Percentiles rank a stretch among this genome's conserved stretches.
Conservation (phyloP, 2,329 filamentous ascomycete genomes). For the Neonectria ditissima region DNA sequence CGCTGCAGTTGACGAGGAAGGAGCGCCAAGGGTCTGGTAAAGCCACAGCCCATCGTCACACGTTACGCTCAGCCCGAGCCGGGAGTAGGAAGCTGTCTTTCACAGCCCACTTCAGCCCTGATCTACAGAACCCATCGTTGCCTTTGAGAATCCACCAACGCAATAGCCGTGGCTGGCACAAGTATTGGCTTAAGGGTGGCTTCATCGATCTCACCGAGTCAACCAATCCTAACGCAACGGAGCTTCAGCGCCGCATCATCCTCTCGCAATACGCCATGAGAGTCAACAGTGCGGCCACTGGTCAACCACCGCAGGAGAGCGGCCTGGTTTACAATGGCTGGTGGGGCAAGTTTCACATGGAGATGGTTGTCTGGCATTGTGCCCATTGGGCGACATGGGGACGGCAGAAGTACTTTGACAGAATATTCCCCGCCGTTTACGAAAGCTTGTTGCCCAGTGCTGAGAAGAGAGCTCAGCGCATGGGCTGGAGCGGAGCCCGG, state of each 20-base stretch:
- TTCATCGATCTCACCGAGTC: slow-evolving; percentile 56
- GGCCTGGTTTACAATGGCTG: slow-evolving; percentile 60
- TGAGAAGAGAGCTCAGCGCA: slow-evolving; percentile 49
- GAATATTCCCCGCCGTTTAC: slow-evolving; percentile 58
- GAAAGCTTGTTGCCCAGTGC: slow-evolving; percentile 57
- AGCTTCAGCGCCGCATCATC: slow-evolving; percentile 58
- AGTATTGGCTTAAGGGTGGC: slow-evolving; percentile 55
- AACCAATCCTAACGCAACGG: slow-evolving; percentile 51
- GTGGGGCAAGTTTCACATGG: slow-evolving; percentile 59
- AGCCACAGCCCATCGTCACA: slow-evolving; percentile 34
- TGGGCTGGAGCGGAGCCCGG: slow-evolving; percentile 57
- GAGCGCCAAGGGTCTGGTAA: not conserved
- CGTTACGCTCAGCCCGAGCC: too few species aligned
- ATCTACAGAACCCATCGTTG: too few species aligned
- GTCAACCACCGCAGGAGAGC: slow-evolving; percentile 56
- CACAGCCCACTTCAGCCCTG: slow-evolving; percentile 12
- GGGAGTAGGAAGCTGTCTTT: too few species aligned
- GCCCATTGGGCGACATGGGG: slow-evolving; percentile 56
- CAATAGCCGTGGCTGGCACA: slow-evolving; percentile 43
- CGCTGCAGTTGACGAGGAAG: slow-evolving; percentile 27
- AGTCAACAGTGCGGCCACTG: slow-evolving; percentile 54
- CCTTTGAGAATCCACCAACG: too few species aligned
- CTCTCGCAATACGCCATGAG: slow-evolving; percentile 58
- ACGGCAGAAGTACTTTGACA: slow-evolving; percentile 50
- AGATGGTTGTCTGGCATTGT: slow-evolving; percentile 58